Evolutionary conservation across 176 grass and related monocot species (phyloP), one percentile per base, ranked within the genome.

Genomic region (Cymbopogon citratus): DNA sequence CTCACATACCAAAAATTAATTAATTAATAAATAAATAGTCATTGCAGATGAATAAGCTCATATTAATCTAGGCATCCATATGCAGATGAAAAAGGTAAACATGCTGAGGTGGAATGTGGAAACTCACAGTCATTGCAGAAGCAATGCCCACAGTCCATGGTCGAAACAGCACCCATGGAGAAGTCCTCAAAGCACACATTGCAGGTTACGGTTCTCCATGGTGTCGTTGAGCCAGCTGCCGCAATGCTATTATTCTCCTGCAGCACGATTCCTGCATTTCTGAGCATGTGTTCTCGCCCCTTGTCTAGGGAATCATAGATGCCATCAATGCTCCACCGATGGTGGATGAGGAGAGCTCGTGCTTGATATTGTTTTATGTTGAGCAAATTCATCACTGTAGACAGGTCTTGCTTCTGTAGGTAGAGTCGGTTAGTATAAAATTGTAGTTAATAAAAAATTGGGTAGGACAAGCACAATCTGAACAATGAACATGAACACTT

Each of bases 61-160:
- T 52, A 57, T 5, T 73, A 38, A 70, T 5, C 77, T 57, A 70
- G 23, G 9, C 35, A 87, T 63, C 31, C 31, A 36, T 24, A 27
- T 52, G 16, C 25, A 79, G 12, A 68, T 66, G 39, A 87, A 66
- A 66, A 35, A 84, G 11, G 71, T 66, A 67, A 75, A 48, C n/a
- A 29, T 60, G 46, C 29, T 70, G 12, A 33, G 51, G 26, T 31
- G 49, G 40, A 43, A 74, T 2, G 23, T 21, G 12, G 14, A 56
- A 68, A 88, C 90, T 88, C 49, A 92, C 90, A 92, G 43, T 84
- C 75, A 80, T 89, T 89, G 84, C 90, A 92, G 66, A 86, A 92
- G 45, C 52, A 80, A 33, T 89, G 90, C 34, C 90, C 90, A 66
- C 90, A 92, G 7, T 92, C 90, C 86, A 92, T 92, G 57, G 73